Percentiles rank a stretch among this genome's conserved stretches.
These are phyloP conservation scores for Blastocystis sp. DNA, from an alignment of 352 stramenopile genomes.

Conservation along the genomic window DNA sequence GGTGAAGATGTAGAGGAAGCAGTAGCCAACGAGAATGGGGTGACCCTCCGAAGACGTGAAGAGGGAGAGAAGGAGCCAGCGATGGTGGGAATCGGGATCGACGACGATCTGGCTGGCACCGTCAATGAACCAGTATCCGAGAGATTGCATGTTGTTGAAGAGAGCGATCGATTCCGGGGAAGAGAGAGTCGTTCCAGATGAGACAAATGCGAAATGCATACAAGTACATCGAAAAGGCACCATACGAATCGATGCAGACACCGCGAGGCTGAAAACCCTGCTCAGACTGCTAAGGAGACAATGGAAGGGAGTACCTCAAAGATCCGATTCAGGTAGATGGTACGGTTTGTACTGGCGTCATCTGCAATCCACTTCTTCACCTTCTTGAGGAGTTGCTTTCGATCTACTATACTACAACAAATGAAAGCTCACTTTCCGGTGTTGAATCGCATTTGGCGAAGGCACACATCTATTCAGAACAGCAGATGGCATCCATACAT, in stretches of 20 bases:
- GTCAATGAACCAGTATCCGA: constrained; percentile 48
- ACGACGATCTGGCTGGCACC: constrained; percentile 43
- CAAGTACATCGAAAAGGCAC: neutral
- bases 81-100: neutral
- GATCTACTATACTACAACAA: neutral
- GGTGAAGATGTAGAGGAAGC: constrained; percentile 30
- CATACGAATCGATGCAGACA: neutral
- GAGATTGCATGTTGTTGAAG: constrained; percentile 25
- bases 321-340: neutral
- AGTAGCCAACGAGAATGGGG: neutral
- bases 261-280: neutral
- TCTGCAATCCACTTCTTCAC: neutral
- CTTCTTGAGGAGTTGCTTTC: neutral
- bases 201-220: neutral
- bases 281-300: neutral
- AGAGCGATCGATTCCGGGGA: neutral
- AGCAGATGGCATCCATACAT: neutral
- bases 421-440: neutral
- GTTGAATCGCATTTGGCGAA: neutral
- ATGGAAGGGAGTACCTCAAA: neutral
- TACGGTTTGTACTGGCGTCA: constrained; percentile 1
- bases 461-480: constrained; percentile 8
- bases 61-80: constrained; percentile 16
- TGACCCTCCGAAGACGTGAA: neutral
- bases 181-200: neutral